Percentiles rank a stretch among this genome's conserved stretches.
Evolutionary conservation across 495 filamentous ascomycete genomes (phyloP).

Genomic region (Umbilicaria muhlenbergii): DNA sequence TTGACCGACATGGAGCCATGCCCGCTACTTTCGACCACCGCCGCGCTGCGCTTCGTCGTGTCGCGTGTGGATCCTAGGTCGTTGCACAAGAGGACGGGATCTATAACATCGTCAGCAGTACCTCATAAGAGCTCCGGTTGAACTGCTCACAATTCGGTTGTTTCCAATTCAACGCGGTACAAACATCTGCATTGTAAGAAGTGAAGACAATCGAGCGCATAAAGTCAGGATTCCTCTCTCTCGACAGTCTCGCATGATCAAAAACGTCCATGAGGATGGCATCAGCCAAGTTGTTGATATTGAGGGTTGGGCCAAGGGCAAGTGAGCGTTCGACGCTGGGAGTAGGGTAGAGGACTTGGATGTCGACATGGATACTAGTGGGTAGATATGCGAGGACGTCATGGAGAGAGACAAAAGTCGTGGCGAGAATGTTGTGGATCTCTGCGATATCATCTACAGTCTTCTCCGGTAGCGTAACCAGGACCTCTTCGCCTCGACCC

Average conservation of each 20-base stretch:
- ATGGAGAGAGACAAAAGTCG: slow-evolving; percentile 56
- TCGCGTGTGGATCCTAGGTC: slow-evolving; percentile 53
- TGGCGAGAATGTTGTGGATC: slow-evolving; percentile 52
- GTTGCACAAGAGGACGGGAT: slow-evolving; percentile 89
- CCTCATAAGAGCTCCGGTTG: neutral
- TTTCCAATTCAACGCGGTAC: slow-evolving; percentile 94
- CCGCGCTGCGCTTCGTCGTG: slow-evolving; percentile 26
- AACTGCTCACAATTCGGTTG: slow-evolving; percentile 77
- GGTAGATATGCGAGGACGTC: slow-evolving; percentile 63
- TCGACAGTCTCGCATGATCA: slow-evolving; percentile 66
- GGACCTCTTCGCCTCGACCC: slow-evolving; percentile 24
- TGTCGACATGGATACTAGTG: slow-evolving; percentile 62
- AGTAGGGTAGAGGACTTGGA: slow-evolving; percentile 76
- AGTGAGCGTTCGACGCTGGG: slow-evolving; percentile 49
- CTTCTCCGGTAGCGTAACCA: slow-evolving; percentile 29
- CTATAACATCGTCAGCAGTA: slow-evolving; percentile 19
- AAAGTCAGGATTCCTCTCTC: slow-evolving; percentile 49
- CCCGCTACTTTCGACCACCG: slow-evolving; percentile 45
- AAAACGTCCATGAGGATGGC: slow-evolving; percentile 73
- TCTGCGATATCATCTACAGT: slow-evolving; percentile 41
- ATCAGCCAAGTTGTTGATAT: slow-evolving; percentile 79
- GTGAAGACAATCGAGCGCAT: slow-evolving; percentile 83
- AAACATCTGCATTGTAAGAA: slow-evolving; percentile 76
- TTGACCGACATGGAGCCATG: slow-evolving; percentile 70
- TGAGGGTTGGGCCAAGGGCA: slow-evolving; percentile 52